These are phyloP conservation scores for Daedaleopsis nitida DNA, from an alignment of 768 basidiomycete species.

Conservation along the genomic window DNA sequence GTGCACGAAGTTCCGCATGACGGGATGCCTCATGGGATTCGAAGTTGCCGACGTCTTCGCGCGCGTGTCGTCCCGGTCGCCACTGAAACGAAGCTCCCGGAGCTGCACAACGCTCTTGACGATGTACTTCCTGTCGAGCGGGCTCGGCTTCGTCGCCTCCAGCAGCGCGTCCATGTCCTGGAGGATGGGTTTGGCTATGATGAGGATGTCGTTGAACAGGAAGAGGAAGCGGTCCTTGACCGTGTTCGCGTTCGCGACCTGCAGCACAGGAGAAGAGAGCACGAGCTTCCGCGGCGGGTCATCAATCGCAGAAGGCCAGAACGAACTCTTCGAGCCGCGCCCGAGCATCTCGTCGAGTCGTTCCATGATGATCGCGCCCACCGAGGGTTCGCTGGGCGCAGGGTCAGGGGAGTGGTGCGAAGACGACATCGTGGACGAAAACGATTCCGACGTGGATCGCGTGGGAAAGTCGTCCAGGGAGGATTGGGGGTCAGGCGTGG, in stretches of 20 bases:
- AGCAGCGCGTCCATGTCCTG: conserved; percentile 65
- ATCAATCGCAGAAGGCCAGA: conserved; percentile 71
- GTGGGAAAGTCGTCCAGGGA: conserved; percentile 72
- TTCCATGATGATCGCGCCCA: conserved; percentile 61
- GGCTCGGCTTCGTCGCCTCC: conserved; percentile 56
- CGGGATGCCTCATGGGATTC: conserved; percentile 53
- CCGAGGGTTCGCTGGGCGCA: conserved; percentile 35
- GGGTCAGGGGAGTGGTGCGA: conserved; percentile 61
- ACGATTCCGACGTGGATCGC: conserved; percentile 71
- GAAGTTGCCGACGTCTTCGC: conserved; percentile 42
- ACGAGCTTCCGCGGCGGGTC: conserved; percentile 86
- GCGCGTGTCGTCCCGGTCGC: conserved; percentile 67
- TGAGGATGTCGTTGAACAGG: conserved; percentile 93
- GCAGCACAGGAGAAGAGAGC: conserved; percentile 83
- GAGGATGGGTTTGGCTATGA: conserved; percentile 88
- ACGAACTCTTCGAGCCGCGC: conserved; percentile 54
- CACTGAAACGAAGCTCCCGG: conserved; percentile 63
- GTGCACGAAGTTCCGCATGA: conserved; percentile 72
- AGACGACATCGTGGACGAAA: conserved; percentile 59
- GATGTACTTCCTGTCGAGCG: conserved; percentile 73
- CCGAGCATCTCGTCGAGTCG: conserved; percentile 72
- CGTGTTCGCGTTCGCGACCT: conserved; percentile 91
- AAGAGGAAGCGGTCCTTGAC: conserved; percentile 96
- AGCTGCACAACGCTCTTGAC: conserved; percentile 90
- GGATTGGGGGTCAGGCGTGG: conserved; percentile 79